phyloP scores from a whole-genome alignment of 257 asterid genomes.

The Jaltomata sinuosa region DNA sequence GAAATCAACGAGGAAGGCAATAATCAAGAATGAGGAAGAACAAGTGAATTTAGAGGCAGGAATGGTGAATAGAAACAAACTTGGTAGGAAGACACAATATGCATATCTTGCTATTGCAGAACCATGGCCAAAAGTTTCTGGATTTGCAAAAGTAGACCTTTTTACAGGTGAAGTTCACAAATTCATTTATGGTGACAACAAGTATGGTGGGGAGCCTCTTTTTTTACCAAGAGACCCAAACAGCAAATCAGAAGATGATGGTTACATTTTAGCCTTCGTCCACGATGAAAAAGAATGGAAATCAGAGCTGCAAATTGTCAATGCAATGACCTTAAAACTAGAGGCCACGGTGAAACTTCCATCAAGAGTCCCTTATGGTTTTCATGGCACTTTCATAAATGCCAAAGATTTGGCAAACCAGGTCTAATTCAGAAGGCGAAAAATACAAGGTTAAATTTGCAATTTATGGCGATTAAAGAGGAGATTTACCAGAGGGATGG shows the following conservation, averaged over 20 bases:
- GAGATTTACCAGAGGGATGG: conserved; percentile 87
- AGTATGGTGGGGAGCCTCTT: conserved; percentile 92
- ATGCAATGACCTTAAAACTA: conserved; percentile 47
- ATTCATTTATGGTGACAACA: conserved; percentile 63
- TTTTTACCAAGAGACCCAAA: conserved; percentile 50
- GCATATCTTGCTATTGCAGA: conserved; percentile 90
- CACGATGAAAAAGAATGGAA: conserved; percentile 65
- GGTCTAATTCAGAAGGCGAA: conserved; percentile 15
- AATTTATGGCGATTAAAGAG: conserved; percentile 5
- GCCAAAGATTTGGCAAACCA: conserved; percentile 59
- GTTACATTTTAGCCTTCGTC: conserved; percentile 68
- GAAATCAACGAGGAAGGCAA: conserved; percentile 47
- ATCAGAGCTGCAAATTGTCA: conserved; percentile 77
- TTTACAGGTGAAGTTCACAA: conserved; percentile 62
- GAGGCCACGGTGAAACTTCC: conserved; percentile 77
- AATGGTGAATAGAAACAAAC: conserved; percentile 85
- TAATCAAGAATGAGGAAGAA: conserved; percentile 35
- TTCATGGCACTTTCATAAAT: conserved; percentile 78
- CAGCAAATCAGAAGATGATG: conserved; percentile 56
- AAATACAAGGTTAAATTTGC: neutral
- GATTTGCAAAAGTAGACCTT: conserved; percentile 85
- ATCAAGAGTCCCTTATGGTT: conserved; percentile 89
- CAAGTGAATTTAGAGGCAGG: conserved; percentile 94
- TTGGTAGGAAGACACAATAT: conserved; percentile 70
- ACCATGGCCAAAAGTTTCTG: conserved; percentile 99